Conservation (phyloP, 2,329 filamentous ascomycete genomes). For the Pseudogymnoascus sp. region DNA sequence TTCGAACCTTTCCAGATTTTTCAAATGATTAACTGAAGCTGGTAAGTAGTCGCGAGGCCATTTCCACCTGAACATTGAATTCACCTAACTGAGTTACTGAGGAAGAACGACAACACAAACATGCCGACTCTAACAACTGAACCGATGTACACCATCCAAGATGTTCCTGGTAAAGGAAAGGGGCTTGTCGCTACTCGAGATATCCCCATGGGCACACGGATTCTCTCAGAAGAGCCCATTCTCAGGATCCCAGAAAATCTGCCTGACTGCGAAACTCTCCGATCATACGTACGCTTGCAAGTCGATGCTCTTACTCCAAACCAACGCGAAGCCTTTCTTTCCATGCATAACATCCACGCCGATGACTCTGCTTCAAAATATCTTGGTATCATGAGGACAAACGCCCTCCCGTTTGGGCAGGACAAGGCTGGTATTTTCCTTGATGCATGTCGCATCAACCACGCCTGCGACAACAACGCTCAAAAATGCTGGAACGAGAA, state of each 20-base stretch:
- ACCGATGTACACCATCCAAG: neutral
- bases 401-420: constrained; percentile 13
- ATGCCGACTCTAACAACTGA: neutral
- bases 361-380: constrained; percentile 11
- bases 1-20: neutral
- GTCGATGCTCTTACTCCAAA: neutral
- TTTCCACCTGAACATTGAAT: neutral
- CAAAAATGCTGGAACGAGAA: constrained; percentile 31
- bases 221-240: constrained; percentile 36
- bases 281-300: constrained; percentile 5
- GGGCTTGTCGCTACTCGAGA: constrained; percentile 33
- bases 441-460: constrained; percentile 31
- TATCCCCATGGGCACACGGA: constrained; percentile 34
- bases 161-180: constrained; percentile 32
- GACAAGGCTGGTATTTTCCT: constrained; percentile 30
- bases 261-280: neutral
- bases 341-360: neutral
- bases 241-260: constrained; percentile 24
- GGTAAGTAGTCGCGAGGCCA: neutral
- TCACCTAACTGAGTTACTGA: neutral
- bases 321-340: neutral
- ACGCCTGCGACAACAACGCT: constrained; percentile 32
- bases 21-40: neutral
- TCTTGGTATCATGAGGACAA: constrained; percentile 17
- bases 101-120: neutral